Conservation (phyloP, 192 early-diverging fungal genomes). For the Umbelopsis vinacea region DNA sequence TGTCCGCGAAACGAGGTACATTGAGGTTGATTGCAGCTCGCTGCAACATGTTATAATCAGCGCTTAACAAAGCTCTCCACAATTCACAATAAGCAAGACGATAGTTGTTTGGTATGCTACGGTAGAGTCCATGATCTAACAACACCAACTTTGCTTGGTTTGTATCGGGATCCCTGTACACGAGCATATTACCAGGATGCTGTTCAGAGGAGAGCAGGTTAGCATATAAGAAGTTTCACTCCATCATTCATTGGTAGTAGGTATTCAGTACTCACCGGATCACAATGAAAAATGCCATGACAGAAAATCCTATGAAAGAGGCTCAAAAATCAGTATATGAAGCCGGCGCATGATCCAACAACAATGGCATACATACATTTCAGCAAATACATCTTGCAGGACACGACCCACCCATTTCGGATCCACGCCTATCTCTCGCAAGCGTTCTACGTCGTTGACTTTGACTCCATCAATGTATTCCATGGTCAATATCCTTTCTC, state of each 20-base stretch:
- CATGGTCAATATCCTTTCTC: slow-evolving; percentile 54
- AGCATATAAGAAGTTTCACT: neutral
- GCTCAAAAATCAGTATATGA: neutral
- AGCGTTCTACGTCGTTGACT: slow-evolving; percentile 49
- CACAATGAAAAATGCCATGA: slow-evolving; percentile 25
- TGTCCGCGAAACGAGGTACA: slow-evolving; percentile 42
- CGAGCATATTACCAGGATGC: slow-evolving; percentile 39
- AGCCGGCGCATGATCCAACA: neutral
- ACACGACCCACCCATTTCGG: slow-evolving; percentile 46
- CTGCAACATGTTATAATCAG: slow-evolving; percentile 43
- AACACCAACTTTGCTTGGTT: slow-evolving; percentile 45
- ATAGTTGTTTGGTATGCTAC: slow-evolving; percentile 49
- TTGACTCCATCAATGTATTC: slow-evolving; percentile 56
- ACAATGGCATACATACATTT: slow-evolving; percentile 35
- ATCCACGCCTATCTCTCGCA: slow-evolving; percentile 45
- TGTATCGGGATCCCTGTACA: slow-evolving; percentile 31
- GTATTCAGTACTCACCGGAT: slow-evolving; percentile 25
- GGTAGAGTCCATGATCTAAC: slow-evolving; percentile 56
- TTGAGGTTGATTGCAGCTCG: slow-evolving; percentile 35
- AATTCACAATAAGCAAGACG: slow-evolving; percentile 53
- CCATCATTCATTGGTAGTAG: neutral
- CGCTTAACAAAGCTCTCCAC: slow-evolving; percentile 53
- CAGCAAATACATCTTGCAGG: slow-evolving; percentile 54
- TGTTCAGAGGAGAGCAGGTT: neutral
- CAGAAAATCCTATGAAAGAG: slow-evolving; percentile 20